Base-by-base conservation (phyloP, 1,139 yeast species). In the Trichomonascaceae sp. region DNA sequence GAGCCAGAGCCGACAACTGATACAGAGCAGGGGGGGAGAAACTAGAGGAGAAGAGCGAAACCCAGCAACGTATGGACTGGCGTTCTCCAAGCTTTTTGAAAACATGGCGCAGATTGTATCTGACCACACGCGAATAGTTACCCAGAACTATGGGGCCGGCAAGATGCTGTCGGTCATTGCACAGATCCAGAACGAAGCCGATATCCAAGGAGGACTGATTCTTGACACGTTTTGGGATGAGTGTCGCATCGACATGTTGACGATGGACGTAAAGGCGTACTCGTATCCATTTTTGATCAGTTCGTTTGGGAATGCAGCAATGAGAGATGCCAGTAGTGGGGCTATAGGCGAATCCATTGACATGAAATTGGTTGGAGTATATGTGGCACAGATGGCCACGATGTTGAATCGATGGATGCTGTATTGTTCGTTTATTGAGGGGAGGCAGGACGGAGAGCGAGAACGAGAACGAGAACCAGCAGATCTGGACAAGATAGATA, bases 331-430 rank as follows among this genome's bases (percentile, higher is more conserved):
- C 4, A 4, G 3, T 3, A 51, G 53, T 26, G 55, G 48, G 25
- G 37, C 29, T 22, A 11, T 20, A 6, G 60, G 54, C 16, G 60
- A 54, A 15, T 51, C 50, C 2, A 46, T 52, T 27, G 69, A 67
- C 56, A 58, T 76, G 13, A 67, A 68, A 14, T 71, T 69, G 31
- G 64, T 77, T 11, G 75, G 78, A 6, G 67, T 65, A 33, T 46
- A 76, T 27, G 62, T 80, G 14, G 69, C 66, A 36, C 97, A 89
- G 48, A 59, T 81, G 14, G 70, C 93, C 0, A 65, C 77, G 4
- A 78, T 89, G 49, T 60, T 89, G 48, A 82, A 80, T 48, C 75
- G 85, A 42, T 89, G 98, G 97, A 65, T 81, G 5, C 67, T 84
- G 53, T 92, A 85, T 54, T 68, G 81, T 40, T 74, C 73, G 48